These are phyloP conservation scores for Phyllachora maydis DNA, from an alignment of 2,329 filamentous ascomycete species.

Conservation along the genomic window DNA sequence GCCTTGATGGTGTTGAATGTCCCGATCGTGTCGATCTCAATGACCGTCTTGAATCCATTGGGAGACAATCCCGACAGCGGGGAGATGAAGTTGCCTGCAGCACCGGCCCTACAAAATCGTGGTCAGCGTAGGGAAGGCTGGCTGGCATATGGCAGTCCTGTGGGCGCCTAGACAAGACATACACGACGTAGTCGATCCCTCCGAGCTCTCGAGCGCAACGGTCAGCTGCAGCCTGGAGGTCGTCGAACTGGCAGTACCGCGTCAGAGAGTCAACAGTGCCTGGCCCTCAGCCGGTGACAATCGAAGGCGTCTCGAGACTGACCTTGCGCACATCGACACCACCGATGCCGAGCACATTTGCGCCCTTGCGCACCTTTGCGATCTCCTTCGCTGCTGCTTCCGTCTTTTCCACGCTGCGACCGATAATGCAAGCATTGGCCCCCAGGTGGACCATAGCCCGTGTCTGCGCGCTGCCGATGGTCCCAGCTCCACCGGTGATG, in stretches of 20 bases:
- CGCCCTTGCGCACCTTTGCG: slow-evolving; percentile 53
- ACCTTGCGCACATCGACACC: slow-evolving; percentile 59
- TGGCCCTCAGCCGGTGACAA: slow-evolving; percentile 6
- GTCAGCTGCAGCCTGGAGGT: slow-evolving; percentile 53
- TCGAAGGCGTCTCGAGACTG: slow-evolving; percentile 10
- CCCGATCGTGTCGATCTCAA: slow-evolving; percentile 88
- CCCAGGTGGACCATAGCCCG: slow-evolving; percentile 79
- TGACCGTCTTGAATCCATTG: slow-evolving; percentile 88
- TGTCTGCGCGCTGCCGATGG: slow-evolving; percentile 88
- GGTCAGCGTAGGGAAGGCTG: neutral
- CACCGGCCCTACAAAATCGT: slow-evolving; percentile 48
- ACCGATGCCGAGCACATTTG: slow-evolving; percentile 75
- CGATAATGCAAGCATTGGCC: slow-evolving; percentile 84
- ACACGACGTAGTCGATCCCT: slow-evolving; percentile 84
- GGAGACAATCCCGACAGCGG: slow-evolving; percentile 62
- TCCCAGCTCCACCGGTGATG: slow-evolving; percentile 83
- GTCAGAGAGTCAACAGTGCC: slow-evolving; percentile 1
- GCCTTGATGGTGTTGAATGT: slow-evolving; percentile 93
- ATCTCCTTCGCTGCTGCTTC: slow-evolving; percentile 65
- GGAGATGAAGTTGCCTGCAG: slow-evolving; percentile 87
- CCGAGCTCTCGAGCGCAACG: slow-evolving; percentile 68
- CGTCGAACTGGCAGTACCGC: slow-evolving; percentile 25
- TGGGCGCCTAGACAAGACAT: slow-evolving; percentile 10
- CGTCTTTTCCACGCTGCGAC: slow-evolving; percentile 77
- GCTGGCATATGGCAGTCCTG: neutral